These are phyloP conservation scores for Phytophthora syringae DNA, from an alignment of 352 stramenopile genomes.

Conservation along the genomic window DNA sequence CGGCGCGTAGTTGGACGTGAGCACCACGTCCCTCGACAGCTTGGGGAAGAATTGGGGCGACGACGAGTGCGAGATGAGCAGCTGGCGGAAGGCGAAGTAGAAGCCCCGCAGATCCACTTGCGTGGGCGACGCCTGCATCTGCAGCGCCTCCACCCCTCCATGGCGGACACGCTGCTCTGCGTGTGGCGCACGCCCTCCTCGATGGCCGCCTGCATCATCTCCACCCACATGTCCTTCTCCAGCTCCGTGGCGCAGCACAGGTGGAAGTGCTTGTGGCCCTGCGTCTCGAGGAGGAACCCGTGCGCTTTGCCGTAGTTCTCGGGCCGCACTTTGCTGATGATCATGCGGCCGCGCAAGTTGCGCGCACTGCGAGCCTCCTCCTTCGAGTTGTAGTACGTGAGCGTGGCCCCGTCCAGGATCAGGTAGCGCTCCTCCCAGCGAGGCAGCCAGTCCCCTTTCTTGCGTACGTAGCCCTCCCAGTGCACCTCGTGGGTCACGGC, in stretches of 20 bases:
- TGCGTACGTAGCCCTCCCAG: constrained; percentile 90
- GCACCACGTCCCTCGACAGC: constrained; percentile 81
- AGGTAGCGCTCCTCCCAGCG: constrained; percentile 91
- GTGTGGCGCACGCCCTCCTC: constrained; percentile 53
- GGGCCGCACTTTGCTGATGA: constrained; percentile 76
- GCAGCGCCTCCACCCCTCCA: constrained; percentile 38
- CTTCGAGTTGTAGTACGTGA: constrained; percentile 91
- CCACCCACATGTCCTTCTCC: constrained; percentile 92
- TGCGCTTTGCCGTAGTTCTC: constrained; percentile 91
- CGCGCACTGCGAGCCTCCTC: constrained; percentile 83
- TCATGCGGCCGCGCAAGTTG: constrained; percentile 85
- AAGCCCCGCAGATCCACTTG: constrained; percentile 88
- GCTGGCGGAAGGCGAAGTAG: constrained; percentile 87
- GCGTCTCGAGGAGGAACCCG: constrained; percentile 88
- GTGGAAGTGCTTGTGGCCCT: constrained; percentile 89
- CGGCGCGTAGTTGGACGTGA: constrained; percentile 89
- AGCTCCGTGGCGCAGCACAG: constrained; percentile 87
- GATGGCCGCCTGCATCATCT: constrained; percentile 92
- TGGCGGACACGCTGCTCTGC: constrained; percentile 26
- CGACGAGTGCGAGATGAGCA: constrained; percentile 89
- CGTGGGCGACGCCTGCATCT: constrained; percentile 63
- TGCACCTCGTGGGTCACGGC: constrained; percentile 76
- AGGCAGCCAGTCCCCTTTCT: constrained; percentile 91
- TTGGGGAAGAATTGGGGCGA: constrained; percentile 91
- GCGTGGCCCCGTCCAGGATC: constrained; percentile 80